Evolutionary conservation across 352 stramenopile genomes (phyloP).

Genomic region (Phytophthora pisi): DNA sequence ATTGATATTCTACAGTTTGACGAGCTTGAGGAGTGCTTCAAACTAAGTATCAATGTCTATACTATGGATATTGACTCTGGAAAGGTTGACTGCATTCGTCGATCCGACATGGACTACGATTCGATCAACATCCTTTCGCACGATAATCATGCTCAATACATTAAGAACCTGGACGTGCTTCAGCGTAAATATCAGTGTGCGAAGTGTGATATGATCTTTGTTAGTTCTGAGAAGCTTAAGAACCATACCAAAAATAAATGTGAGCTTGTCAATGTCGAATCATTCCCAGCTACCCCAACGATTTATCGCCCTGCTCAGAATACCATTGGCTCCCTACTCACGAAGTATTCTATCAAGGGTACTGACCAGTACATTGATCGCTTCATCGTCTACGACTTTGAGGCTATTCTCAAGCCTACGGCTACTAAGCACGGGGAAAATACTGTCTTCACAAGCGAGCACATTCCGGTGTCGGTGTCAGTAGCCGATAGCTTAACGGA

Average conservation of each 20-base stretch:
- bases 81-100: constrained; percentile 3
- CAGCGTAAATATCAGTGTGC: constrained; percentile 2
- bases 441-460: constrained; percentile 11
- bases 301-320: neutral
- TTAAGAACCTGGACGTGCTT: constrained; percentile 2
- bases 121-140: constrained; percentile 7
- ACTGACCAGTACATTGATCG: constrained; percentile 14
- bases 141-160: constrained; percentile 1
- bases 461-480: constrained; percentile 10
- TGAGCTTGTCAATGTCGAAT: constrained; percentile 7
- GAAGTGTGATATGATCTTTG: constrained; percentile 17
- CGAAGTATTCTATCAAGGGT: constrained; percentile 13
- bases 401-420: constrained; percentile 6
- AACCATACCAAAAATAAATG: constrained; percentile 3
- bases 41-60: constrained; percentile 9
- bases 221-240: neutral
- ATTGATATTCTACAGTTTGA: constrained; percentile 19
- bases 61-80: neutral
- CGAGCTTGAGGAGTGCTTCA: constrained; percentile 5
- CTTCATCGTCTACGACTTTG: constrained; percentile 17
- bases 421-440: neutral
- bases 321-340: neutral
- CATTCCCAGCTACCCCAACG: neutral
- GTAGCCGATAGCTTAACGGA: constrained; percentile 7
- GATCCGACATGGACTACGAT: neutral